Evolutionary conservation across 1,139 yeast species (phyloP).

Genomic region (Suhomyces terraborum): DNA sequence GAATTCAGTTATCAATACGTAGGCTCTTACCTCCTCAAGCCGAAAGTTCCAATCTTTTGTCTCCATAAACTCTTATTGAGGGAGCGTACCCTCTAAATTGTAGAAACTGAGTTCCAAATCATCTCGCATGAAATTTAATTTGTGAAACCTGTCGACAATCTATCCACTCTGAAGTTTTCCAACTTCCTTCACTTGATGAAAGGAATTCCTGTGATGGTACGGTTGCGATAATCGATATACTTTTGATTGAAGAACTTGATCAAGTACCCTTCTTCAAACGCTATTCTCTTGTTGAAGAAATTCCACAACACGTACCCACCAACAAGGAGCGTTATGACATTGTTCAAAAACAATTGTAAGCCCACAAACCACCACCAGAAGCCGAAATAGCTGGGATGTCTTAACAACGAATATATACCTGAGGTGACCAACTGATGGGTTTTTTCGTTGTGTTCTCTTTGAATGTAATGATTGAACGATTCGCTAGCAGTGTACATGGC

Average conservation of each 20-base stretch:
- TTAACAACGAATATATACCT: conserved; percentile 65
- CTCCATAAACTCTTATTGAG: too few relatives aligned
- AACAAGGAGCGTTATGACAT: conserved; percentile 46
- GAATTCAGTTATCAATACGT: too few relatives aligned
- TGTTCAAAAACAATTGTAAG: conserved; percentile 67
- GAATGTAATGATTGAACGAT: conserved; percentile 85
- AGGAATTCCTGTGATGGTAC: conserved; percentile 64
- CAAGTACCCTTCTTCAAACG: conserved; percentile 67
- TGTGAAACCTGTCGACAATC: neutral
- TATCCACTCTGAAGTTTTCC: neutral
- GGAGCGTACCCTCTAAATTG: too few relatives aligned
- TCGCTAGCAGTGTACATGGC: conserved; percentile 89
- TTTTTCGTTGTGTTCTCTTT: conserved; percentile 44
- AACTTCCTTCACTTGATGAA: conserved; percentile 4
- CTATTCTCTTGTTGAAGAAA: conserved; percentile 70
- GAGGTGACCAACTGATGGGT: conserved; percentile 68
- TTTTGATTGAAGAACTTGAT: conserved; percentile 67
- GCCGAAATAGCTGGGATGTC: conserved; percentile 94
- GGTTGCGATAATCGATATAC: conserved; percentile 55
- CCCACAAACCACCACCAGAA: conserved; percentile 95
- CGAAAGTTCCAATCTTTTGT: too few relatives aligned
- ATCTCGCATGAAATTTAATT: neutral
- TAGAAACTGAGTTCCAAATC: too few relatives aligned
- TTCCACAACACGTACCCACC: conserved; percentile 56
- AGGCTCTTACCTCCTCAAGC: too few relatives aligned